Evolutionary conservation across 495 filamentous ascomycete species (phyloP).

Genomic region (Talaromyces borbonicus): DNA sequence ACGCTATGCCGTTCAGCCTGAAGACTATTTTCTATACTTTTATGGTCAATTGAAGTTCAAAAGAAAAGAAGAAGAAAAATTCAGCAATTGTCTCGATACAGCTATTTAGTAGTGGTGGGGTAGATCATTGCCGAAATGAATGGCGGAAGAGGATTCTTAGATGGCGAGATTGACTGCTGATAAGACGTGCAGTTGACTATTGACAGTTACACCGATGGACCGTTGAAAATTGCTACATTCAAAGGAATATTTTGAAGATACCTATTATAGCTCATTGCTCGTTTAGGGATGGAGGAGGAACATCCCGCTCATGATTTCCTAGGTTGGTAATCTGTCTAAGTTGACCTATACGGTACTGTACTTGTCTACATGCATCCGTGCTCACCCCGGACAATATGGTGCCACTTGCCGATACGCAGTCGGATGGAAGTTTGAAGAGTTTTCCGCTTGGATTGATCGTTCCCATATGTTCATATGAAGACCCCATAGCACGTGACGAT

Average conservation of each 20-base stretch:
- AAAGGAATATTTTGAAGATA: no score
- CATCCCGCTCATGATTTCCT: background rate
- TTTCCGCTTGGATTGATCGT: no score
- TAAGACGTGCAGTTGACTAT: background rate
- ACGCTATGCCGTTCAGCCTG: background rate
- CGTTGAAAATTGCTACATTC: no score
- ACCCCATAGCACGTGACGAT: no score
- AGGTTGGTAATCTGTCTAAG: background rate
- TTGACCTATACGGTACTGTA: no score
- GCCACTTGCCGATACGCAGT: no score
- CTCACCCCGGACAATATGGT: no score
- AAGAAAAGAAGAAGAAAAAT: background rate
- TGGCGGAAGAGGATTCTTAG: slow-evolving; percentile 1
- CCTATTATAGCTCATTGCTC: background rate
- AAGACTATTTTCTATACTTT: background rate
- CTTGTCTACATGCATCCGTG: no score
- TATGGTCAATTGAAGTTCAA: background rate
- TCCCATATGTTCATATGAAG: no score
- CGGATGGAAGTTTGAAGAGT: no score
- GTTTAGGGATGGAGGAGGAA: background rate
- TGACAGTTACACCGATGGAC: background rate
- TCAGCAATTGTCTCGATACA: background rate
- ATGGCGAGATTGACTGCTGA: slow-evolving; percentile 7
- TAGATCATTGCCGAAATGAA: background rate
- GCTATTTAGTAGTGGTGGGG: background rate